Evolutionary conservation across 225 moss, liverwort and hornwort species (phyloP), one percentile per base, ranked within the genome.

Genomic region (Neckera pumila): DNA sequence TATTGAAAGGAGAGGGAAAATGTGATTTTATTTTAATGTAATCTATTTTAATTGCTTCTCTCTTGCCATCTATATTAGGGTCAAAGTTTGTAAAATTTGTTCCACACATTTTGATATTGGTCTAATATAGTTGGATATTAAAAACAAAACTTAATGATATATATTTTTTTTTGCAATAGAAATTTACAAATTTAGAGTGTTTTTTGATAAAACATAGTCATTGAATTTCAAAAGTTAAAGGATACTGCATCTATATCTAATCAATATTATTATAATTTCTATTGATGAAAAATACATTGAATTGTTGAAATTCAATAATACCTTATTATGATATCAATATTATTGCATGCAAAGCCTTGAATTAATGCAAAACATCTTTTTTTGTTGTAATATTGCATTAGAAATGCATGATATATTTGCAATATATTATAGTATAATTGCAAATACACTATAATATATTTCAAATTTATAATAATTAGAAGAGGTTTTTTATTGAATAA

Each of bases 1-100:
- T 47, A 51, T 0, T 21, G 1, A 51, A 33, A 75, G 0, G 2
- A 33, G 7, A 31, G 6, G 0, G 2, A 0, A 5, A 13, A 34
- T 21, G 2, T 51, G 2, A 51, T 33, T 51, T 49, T 30, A n/a
- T n/a, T n/a, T n/a, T n/a, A n/a, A n/a, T n/a, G n/a, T n/a, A n/a
- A n/a, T 51, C 7, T 21, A 13, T 3, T 51, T 21, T 51, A 8
- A 21, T 34, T 1, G 0, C 13, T 21, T 51, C 51, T 51, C 21
- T 14, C 33, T 76, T 51, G 8, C 34, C 45, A 7, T 73, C 14
- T 4, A 13, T 1, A n/a, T n/a, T n/a, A 21, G 0, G 21, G 4
- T 3, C 13, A 51, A 51, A 49, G 3, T 21, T 51, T 76, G 5
- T 21, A 0, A 34, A 76, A 33, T 51, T 21, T 51, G 2, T 51